phyloP scores from a whole-genome alignment of 2,329 filamentous ascomycete genomes.

The Fusarium decemcellulare region DNA sequence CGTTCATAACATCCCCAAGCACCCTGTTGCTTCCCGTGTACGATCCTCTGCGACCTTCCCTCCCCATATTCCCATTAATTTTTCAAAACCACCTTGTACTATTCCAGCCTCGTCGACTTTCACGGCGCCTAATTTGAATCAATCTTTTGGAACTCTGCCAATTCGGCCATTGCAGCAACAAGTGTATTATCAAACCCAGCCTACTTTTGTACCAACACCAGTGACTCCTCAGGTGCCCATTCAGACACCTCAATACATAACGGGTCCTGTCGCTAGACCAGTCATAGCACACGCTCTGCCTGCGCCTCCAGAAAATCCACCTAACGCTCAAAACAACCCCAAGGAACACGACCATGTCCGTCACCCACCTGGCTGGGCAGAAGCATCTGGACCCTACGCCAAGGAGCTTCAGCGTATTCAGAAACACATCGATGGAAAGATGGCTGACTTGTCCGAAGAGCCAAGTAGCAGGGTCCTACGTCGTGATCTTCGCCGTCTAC shows the following conservation, averaged over 20 bases:
- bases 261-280: slow-evolving; percentile 6
- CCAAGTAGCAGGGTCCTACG: slow-evolving; percentile 43
- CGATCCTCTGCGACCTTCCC: slow-evolving; percentile 40
- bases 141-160: slow-evolving; percentile 24
- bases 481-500: slow-evolving; percentile 44
- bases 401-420: slow-evolving; percentile 48
- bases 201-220: slow-evolving; percentile 32
- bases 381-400: slow-evolving; percentile 25
- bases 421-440: slow-evolving; percentile 44
- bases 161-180: slow-evolving; percentile 34
- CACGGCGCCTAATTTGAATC: slow-evolving; percentile 29
- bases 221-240: slow-evolving; percentile 18
- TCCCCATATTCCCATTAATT: slow-evolving; percentile 27
- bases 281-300: slow-evolving; percentile 7
- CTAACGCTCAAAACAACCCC: neutral
- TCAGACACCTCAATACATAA: slow-evolving; percentile 28
- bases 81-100: slow-evolving; percentile 34
- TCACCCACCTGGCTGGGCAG: neutral
- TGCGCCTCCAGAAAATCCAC: neutral
- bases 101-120: slow-evolving; percentile 31
- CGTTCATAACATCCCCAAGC: slow-evolving; percentile 9
- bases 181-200: slow-evolving; percentile 40
- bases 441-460: slow-evolving; percentile 40
- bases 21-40: slow-evolving; percentile 34
- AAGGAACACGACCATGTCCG: neutral